phyloP scores from a whole-genome alignment of 1,284 basidiomycete genomes.

The Wallemia mellicola region DNA sequence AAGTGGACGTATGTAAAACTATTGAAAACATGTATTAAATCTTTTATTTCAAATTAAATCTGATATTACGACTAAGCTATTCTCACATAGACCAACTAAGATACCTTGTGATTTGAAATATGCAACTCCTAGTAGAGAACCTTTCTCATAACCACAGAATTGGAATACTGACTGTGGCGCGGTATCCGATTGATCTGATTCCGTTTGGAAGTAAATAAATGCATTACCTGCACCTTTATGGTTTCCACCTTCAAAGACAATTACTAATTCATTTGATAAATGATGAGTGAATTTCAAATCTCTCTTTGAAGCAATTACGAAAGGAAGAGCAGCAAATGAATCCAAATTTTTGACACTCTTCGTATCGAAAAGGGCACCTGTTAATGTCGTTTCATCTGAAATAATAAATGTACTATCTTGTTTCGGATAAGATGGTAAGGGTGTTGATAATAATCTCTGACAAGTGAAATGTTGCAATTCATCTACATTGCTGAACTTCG shows the following conservation, averaged over 20 bases:
- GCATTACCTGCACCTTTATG: conserved; percentile 32
- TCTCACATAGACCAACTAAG: conserved; percentile 47
- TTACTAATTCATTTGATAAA: conserved; percentile 23
- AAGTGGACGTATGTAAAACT: not conserved
- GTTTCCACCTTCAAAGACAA: conserved; percentile 51
- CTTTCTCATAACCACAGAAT: conserved; percentile 32
- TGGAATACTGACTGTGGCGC: conserved; percentile 50
- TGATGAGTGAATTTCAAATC: conserved; percentile 61
- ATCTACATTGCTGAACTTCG: conserved; percentile 25
- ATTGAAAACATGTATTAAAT: not conserved
- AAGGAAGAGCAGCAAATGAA: conserved; percentile 64
- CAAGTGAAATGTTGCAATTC: not conserved
- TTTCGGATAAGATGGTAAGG: conserved; percentile 16
- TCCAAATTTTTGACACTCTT: conserved; percentile 24
- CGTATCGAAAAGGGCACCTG: conserved; percentile 38
- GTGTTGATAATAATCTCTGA: conserved; percentile 4
- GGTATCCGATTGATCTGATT: conserved; percentile 22
- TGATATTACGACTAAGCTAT: conserved; percentile 32
- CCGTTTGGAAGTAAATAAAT: conserved; percentile 42
- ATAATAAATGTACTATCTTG: conserved; percentile 46
- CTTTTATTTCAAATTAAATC: conserved; percentile 15
- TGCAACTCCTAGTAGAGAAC: conserved; percentile 49
- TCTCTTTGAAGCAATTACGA: conserved; percentile 76
- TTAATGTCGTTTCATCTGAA: conserved; percentile 12
- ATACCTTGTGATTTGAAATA: conserved; percentile 18